phyloP scores from a whole-genome alignment of 2,329 filamentous ascomycete genomes.

The Cladophialophora psammophila region DNA sequence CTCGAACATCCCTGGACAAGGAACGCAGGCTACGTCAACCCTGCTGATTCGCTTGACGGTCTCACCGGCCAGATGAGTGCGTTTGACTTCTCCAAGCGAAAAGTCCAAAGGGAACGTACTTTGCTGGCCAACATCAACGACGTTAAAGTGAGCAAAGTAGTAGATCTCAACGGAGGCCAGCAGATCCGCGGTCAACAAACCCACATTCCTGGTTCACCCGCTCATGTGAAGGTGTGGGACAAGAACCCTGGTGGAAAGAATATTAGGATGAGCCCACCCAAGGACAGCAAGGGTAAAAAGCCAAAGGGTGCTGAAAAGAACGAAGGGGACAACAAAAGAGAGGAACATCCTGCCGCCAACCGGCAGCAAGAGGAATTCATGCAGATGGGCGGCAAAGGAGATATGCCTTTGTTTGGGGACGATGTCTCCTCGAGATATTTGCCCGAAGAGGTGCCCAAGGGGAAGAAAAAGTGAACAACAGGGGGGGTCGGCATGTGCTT shows the following conservation, averaged over 20 bases:
- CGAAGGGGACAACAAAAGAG: constrained; percentile 48
- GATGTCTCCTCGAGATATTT: constrained; percentile 58
- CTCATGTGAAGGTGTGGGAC: constrained; percentile 74
- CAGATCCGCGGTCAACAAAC: constrained; percentile 23
- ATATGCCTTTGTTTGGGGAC: constrained; percentile 76
- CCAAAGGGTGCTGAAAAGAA: constrained; percentile 19
- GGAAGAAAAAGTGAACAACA: constrained; percentile 17
- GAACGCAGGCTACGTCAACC: constrained; percentile 59
- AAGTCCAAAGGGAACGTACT: constrained; percentile 81
- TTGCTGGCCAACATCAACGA: constrained; percentile 83
- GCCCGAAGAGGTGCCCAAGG: constrained; percentile 36
- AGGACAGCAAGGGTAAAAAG: constrained; percentile 20
- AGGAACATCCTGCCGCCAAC: constrained; percentile 71
- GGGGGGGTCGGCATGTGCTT: not conserved
- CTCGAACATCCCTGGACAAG: constrained; percentile 87
- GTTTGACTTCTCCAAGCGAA: constrained; percentile 84
- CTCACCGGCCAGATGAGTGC: constrained; percentile 84
- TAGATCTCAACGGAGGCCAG: constrained; percentile 47
- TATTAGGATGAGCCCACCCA: constrained; percentile 40
- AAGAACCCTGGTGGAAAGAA: constrained; percentile 68
- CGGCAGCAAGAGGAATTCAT: constrained; percentile 79
- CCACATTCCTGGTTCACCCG: constrained; percentile 34
- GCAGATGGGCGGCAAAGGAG: constrained; percentile 83
- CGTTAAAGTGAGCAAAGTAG: constrained; percentile 67
- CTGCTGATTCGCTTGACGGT: constrained; percentile 88